Evolutionary conservation across 495 filamentous ascomycete genomes (phyloP).

Genomic region (Penicillium nucicola): DNA sequence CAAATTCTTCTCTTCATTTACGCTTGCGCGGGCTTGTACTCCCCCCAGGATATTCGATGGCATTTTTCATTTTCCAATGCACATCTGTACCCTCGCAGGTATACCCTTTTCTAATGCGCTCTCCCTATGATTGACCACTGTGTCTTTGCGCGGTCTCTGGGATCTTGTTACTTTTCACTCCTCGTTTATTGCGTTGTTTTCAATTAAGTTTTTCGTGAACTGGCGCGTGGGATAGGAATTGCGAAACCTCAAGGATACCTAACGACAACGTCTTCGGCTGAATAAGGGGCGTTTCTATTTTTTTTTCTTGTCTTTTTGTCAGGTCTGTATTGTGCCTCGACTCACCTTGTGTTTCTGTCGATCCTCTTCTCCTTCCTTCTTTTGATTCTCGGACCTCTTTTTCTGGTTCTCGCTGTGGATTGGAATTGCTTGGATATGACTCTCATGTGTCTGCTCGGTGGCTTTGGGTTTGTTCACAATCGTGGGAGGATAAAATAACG

Average conservation of each 20-base stretch:
- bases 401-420: too few species aligned
- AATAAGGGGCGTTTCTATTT: slow-evolving; percentile 7
- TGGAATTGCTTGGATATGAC: too few species aligned
- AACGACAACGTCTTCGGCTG: background rate
- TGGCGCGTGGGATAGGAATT: slow-evolving; percentile 9
- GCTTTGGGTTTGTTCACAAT: background rate
- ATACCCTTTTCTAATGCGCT: background rate
- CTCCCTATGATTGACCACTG: background rate
- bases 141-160: slow-evolving; percentile 10
- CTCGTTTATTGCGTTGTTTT: background rate
- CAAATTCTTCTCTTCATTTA: background rate
- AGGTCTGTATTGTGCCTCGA: background rate
- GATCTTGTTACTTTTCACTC: background rate
- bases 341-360: background rate
- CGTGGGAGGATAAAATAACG: background rate
- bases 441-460: too few species aligned
- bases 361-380: background rate
- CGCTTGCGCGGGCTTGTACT: background rate
- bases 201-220: background rate
- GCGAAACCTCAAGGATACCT: slow-evolving; percentile 14
- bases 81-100: background rate
- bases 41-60: background rate
- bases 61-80: background rate
- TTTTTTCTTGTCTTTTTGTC: slow-evolving; percentile 11
- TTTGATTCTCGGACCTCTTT: background rate